phyloP scores from a whole-genome alignment of 2,329 filamentous ascomycete genomes.

The Talaromyces pinophilus region DNA sequence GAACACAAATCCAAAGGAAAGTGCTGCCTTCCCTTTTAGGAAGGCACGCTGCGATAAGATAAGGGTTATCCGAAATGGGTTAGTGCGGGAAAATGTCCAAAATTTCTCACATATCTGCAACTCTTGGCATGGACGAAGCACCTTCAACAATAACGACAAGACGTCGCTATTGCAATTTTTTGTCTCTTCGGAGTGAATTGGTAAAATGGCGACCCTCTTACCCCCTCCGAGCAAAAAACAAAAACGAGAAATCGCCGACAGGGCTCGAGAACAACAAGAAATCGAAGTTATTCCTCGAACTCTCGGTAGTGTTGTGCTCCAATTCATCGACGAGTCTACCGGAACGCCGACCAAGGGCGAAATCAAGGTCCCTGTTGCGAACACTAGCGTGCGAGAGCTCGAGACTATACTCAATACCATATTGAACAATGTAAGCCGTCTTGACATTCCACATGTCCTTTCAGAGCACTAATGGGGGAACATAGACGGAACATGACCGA shows the following conservation, averaged over 20 bases:
- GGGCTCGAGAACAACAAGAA: conserved; percentile 73
- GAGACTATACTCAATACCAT: conserved; percentile 84
- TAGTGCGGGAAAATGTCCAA: conserved; percentile 20
- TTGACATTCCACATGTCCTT: neutral
- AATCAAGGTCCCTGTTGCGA: conserved; percentile 75
- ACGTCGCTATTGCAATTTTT: neutral
- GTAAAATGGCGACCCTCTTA: conserved; percentile 72
- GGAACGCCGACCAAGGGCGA: conserved; percentile 67
- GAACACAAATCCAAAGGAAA: neutral
- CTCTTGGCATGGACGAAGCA: conserved; percentile 1
- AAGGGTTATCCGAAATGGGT: conserved; percentile 8
- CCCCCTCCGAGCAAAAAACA: conserved; percentile 90
- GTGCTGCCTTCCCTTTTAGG: conserved; percentile 15
- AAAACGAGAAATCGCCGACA: conserved; percentile 71
- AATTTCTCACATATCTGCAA: conserved; percentile 17
- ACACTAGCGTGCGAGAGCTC: conserved; percentile 86
- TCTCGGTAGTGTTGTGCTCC: conserved; percentile 76
- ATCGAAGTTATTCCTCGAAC: conserved; percentile 66
- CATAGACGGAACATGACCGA: conserved; percentile 59
- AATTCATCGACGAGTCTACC: conserved; percentile 81
- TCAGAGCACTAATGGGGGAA: conserved; percentile 1
- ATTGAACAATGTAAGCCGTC: conserved; percentile 65
- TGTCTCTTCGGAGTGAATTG: neutral
- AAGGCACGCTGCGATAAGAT: conserved; percentile 23
- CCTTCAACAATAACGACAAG: conserved; percentile 1